phyloP scores from a whole-genome alignment of 129 eudicot species.

The Flaveria brownii region DNA sequence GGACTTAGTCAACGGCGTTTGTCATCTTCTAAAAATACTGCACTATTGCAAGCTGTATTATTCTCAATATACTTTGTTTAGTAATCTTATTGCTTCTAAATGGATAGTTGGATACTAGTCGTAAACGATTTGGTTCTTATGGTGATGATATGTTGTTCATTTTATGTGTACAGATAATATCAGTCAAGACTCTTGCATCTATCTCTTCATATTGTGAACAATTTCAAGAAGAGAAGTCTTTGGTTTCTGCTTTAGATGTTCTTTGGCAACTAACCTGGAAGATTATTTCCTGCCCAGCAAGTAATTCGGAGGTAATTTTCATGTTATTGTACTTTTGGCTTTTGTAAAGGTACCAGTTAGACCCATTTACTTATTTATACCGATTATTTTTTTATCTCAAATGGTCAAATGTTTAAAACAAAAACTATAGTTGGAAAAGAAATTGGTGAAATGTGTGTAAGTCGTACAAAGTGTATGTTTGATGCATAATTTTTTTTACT shows the following conservation, averaged over 20 bases:
- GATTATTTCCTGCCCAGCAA: slow-evolving; percentile 49
- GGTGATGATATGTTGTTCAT: slow-evolving; percentile 9
- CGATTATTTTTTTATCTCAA: not conserved
- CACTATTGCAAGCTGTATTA: slow-evolving; percentile 80
- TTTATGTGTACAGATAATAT: slow-evolving; percentile 51
- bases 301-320: slow-evolving; percentile 63
- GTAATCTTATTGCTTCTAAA: not conserved
- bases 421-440: not conserved
- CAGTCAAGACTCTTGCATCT: slow-evolving; percentile 68
- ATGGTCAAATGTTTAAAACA: not conserved
- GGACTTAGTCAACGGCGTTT: slow-evolving; percentile 91
- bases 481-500: not conserved
- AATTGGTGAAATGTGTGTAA: not conserved
- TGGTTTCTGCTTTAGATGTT: slow-evolving; percentile 34
- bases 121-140: slow-evolving; percentile 12
- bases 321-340: not conserved
- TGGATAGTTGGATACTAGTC: not conserved
- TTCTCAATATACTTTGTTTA: slow-evolving; percentile 14
- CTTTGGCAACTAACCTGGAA: slow-evolving; percentile 79
- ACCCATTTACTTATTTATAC: not conserved
- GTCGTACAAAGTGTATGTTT: not conserved
- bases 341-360: not conserved
- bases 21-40: slow-evolving; percentile 56
- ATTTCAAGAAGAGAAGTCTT: slow-evolving; percentile 31
- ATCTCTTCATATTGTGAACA: slow-evolving; percentile 60